A percentile compares a stretch with the other conserved stretches of the same genome.
These are phyloP conservation scores for Paecilomyces sp. DNA, from an alignment of 2,329 filamentous ascomycete genomes.

Conservation along the genomic window DNA sequence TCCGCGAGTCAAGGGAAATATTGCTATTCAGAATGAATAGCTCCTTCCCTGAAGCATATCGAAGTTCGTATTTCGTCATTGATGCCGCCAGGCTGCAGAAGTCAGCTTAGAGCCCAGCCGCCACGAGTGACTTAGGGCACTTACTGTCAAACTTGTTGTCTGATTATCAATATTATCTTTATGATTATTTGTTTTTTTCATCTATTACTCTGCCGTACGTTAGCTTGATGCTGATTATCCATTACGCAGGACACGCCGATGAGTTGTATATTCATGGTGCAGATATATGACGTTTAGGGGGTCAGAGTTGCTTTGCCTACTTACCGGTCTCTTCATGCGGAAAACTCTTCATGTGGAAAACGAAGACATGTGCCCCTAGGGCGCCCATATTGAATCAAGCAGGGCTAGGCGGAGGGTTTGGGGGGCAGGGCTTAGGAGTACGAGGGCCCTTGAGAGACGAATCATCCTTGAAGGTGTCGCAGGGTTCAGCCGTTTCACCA, in stretches of 20 bases:
- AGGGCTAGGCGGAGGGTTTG: conserved; percentile 34
- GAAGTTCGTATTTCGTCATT: background rate
- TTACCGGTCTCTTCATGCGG: background rate
- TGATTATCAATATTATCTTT: background rate
- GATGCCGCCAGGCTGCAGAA: background rate
- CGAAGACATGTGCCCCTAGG: background rate
- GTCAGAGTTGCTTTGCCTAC: background rate
- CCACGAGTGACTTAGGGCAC: background rate
- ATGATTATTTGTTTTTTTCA: background rate
- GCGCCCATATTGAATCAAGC: conserved; percentile 16
- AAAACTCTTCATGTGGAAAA: background rate
- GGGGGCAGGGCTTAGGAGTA: conserved; percentile 27
- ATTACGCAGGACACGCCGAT: background rate
- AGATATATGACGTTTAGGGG: background rate
- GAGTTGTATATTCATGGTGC: background rate
- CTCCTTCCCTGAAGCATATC: background rate
- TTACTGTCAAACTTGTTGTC: background rate
- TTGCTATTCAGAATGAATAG: background rate
- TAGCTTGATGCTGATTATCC: background rate
- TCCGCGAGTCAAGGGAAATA: background rate
- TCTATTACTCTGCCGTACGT: background rate
- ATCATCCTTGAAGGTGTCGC: background rate
- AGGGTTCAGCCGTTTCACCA: background rate
- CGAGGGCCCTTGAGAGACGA: conserved; percentile 13
- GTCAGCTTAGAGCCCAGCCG: background rate